Conservation (phyloP, 2,329 filamentous ascomycete genomes). For the Ascochyta viciae-villosae region DNA sequence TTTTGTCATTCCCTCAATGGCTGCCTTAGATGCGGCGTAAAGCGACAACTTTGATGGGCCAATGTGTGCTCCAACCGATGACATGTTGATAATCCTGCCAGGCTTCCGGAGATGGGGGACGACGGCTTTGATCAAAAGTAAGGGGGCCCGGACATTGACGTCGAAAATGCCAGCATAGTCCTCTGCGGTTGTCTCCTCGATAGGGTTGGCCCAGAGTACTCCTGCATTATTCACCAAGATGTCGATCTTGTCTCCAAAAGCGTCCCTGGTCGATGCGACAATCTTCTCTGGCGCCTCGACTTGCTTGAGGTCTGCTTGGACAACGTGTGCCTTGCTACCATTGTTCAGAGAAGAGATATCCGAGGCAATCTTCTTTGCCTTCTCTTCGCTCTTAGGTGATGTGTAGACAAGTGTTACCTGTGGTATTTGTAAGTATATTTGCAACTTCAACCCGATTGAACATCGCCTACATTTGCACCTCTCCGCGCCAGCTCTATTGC, state of each 20-base stretch:
- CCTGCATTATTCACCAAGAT: constrained; percentile 56
- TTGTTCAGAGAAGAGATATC: constrained; percentile 47
- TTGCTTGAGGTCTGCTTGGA: constrained; percentile 52
- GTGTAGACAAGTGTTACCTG: constrained; percentile 55
- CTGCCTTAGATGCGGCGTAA: constrained; percentile 66
- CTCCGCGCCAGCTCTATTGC: constrained; percentile 57
- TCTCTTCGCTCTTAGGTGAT: constrained; percentile 47
- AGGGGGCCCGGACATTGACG: constrained; percentile 63
- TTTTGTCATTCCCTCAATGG: constrained; percentile 66
- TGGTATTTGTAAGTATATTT: constrained; percentile 6
- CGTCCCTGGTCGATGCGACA: constrained; percentile 44
- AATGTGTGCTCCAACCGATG: constrained; percentile 59
- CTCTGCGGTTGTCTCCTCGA: constrained; percentile 49
- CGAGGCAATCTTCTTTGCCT: constrained; percentile 43
- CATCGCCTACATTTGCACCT: constrained; percentile 50
- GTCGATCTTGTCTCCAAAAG: constrained; percentile 52
- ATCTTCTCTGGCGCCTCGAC: constrained; percentile 47
- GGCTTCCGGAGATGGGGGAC: constrained; percentile 58
- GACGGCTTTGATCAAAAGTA: constrained; percentile 62
- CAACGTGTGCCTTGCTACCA: constrained; percentile 45
- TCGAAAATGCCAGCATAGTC: constrained; percentile 64
- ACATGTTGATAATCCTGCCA: constrained; percentile 66
- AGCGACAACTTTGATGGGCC: constrained; percentile 57
- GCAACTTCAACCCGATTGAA: not conserved
- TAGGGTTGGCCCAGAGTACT: constrained; percentile 34